Percentiles rank a stretch among this genome's conserved stretches.
Evolutionary conservation across 2,329 filamentous ascomycete genomes (phyloP).

Genomic region (Epichloe gansuensis): DNA sequence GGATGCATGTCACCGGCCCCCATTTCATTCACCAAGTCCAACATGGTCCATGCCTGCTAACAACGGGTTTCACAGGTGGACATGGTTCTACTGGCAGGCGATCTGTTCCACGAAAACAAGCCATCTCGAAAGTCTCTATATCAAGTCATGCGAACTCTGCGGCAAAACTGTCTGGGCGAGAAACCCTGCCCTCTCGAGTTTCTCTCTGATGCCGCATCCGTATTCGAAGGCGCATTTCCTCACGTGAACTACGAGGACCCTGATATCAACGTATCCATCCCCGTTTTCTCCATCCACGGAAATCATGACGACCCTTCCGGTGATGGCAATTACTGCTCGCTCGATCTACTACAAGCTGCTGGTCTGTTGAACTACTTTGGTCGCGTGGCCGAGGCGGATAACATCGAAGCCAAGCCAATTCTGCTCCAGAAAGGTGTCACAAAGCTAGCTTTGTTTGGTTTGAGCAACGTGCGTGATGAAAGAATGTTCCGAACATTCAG

Average conservation of each 20-base stretch:
- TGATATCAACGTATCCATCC: conserved; percentile 93
- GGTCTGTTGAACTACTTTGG: conserved; percentile 95
- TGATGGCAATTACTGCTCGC: conserved; percentile 79
- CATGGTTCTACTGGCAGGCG: conserved; percentile 90
- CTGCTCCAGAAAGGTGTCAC: conserved; percentile 87
- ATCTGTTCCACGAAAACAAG: conserved; percentile 97
- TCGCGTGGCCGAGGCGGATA: conserved; percentile 80
- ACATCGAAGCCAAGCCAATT: conserved; percentile 84
- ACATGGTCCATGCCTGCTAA: neutral
- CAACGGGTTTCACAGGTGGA: conserved; percentile 47
- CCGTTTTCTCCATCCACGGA: conserved; percentile 95
- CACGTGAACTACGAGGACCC: conserved; percentile 97
- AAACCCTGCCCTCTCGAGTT: conserved; percentile 94
- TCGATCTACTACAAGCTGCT: conserved; percentile 83
- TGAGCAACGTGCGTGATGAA: conserved; percentile 95
- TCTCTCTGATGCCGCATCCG: conserved; percentile 81
- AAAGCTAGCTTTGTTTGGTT: conserved; percentile 82
- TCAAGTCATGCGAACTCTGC: conserved; percentile 88
- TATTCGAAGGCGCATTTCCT: conserved; percentile 80
- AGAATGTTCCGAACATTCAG: conserved; percentile 87
- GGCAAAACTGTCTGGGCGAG: conserved; percentile 87
- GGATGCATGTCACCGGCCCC: conserved; percentile 43
- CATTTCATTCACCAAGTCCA: neutral
- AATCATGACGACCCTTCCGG: conserved; percentile 99
- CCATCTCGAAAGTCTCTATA: conserved; percentile 93